Percentiles rank a stretch among this genome's conserved stretches.
Conservation (phyloP, 129 eudicot species). For the Centella asiatica region DNA sequence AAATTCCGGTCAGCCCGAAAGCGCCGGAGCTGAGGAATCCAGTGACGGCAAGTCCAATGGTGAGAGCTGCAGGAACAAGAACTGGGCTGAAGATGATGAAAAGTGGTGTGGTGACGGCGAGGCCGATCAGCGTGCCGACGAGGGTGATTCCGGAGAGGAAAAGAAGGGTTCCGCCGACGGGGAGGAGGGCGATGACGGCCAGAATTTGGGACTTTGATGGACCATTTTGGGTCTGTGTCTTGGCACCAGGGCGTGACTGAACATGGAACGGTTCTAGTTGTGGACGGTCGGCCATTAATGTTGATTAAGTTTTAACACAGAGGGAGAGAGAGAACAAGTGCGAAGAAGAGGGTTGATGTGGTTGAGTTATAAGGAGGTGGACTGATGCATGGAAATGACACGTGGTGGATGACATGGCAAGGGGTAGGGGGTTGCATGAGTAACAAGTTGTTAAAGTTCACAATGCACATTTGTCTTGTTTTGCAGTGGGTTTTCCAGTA, state of each 20-base stretch:
- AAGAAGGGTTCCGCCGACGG: slow-evolving; percentile 59
- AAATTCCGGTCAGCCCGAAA: slow-evolving; percentile 64
- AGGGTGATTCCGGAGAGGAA: slow-evolving; percentile 69
- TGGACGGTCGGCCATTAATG: slow-evolving; percentile 32
- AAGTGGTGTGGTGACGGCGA: slow-evolving; percentile 57
- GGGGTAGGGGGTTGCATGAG: too few relatives aligned
- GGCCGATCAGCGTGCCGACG: slow-evolving; percentile 52
- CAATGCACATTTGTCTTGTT: too few relatives aligned
- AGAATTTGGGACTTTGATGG: slow-evolving; percentile 55
- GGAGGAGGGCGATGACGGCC: slow-evolving; percentile 69
- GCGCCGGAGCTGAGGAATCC: slow-evolving; percentile 63
- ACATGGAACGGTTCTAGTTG: slow-evolving; percentile 40
- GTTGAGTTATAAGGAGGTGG: too few relatives aligned
- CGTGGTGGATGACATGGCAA: too few relatives aligned
- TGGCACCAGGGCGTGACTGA: too few relatives aligned
- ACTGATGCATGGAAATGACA: too few relatives aligned
- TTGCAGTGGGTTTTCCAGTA: too few relatives aligned
- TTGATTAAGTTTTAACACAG: too few relatives aligned
- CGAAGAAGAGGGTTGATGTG: too few relatives aligned
- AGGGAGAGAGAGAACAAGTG: too few relatives aligned
- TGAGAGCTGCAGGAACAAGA: slow-evolving; percentile 52
- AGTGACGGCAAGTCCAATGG: slow-evolving; percentile 46
- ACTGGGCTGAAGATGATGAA: slow-evolving; percentile 80
- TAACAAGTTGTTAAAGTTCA: too few relatives aligned
- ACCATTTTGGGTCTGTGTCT: slow-evolving; percentile 10